phyloP scores from a whole-genome alignment of 2,329 filamentous ascomycete species.

The Calcarisporium arbuscula region DNA sequence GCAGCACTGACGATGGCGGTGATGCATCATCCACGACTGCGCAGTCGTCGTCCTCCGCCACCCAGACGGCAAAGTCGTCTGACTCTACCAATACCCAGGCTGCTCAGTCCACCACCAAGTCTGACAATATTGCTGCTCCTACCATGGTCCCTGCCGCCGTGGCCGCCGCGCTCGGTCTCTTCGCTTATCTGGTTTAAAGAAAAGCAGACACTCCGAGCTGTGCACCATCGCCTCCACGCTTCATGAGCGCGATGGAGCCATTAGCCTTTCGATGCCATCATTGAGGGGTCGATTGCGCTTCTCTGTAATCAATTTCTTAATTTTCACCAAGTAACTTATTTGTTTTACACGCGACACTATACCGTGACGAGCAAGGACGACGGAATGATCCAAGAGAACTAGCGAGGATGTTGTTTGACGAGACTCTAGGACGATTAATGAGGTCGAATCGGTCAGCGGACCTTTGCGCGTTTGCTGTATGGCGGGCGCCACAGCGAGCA shows the following conservation, averaged over 20 bases:
- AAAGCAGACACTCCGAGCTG: constrained; percentile 14
- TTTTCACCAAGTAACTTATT: constrained; percentile 23
- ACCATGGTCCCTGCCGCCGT: constrained; percentile 36
- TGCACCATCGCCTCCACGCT: constrained; percentile 4
- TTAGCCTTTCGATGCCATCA: constrained; percentile 9
- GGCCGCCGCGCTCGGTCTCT: constrained; percentile 42
- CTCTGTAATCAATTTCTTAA: constrained; percentile 24
- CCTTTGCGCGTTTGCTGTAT: too few relatives aligned
- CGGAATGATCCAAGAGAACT: constrained; percentile 13
- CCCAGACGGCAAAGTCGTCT: constrained; percentile 16
- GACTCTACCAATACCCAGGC: constrained; percentile 20
- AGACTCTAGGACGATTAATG: constrained; percentile 5
- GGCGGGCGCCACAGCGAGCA: too few relatives aligned
- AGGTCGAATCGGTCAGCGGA: too few relatives aligned
- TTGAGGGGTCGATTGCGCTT: constrained; percentile 19
- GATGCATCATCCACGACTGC: constrained; percentile 19
- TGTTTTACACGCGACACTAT: constrained; percentile 11
- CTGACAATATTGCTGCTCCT: constrained; percentile 28
- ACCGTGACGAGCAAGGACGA: constrained; percentile 14
- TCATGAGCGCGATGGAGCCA: constrained; percentile 8
- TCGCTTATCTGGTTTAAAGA: constrained; percentile 45
- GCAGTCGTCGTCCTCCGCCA: constrained; percentile 18
- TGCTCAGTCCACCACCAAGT: constrained; percentile 21
- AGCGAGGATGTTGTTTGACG: constrained; percentile 10
- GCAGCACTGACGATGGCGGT: constrained; percentile 11